Evolutionary conservation across 352 stramenopile genomes (phyloP), one percentile per base, ranked within the genome.

Genomic region (Pythium vanterpoolii): DNA sequence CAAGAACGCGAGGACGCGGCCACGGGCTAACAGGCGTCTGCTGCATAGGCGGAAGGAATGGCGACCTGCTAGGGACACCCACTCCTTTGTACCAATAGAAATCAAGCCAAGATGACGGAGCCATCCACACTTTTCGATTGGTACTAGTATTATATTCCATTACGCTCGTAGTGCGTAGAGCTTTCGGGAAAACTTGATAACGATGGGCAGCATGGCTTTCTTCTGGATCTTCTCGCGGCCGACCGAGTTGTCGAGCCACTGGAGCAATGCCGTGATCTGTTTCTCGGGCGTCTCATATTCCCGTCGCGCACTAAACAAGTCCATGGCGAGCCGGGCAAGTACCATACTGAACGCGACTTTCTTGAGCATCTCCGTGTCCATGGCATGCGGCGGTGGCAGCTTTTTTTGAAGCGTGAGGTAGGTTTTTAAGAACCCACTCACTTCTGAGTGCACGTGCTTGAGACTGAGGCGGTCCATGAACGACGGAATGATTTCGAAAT

Each of bases 391-490:
- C 19, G 59, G 43, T 13, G 71, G 70, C 18, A 83, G 65, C 40
- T 87, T 83, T 46, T 76, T 84, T 45, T 90, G 69, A 13, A 77
- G 26, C 13, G 74, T 62, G 21, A 89, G 69, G 33, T 89, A 93
- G 19, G 67, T 69, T 39, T 91, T 91, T 36, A 93, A 60, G 34
- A 76, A 71, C 2, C 71, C 72, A 11, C 74, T 57, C 1, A 90
- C 67, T 52, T 91, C 81, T 0, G 74, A 76, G 62, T 88, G 78
- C 24, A 93, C 60, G 39, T 83, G 76, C 33, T 85, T 90, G n/a
- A 91, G 67, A 39, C 76, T 89, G 9, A 89, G 56, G 0, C 83
- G 81, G 47, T 93, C 83, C 72, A 93, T 88, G 45, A 93, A 90
- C 14, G 81, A 80, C 21, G 81, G 79, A 28, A 91, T 83, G 52